Percentiles rank a stretch among this genome's conserved stretches.
Evolutionary conservation across 441 rosid genomes (phyloP).

Genomic region (Bruguiera hainesii): DNA sequence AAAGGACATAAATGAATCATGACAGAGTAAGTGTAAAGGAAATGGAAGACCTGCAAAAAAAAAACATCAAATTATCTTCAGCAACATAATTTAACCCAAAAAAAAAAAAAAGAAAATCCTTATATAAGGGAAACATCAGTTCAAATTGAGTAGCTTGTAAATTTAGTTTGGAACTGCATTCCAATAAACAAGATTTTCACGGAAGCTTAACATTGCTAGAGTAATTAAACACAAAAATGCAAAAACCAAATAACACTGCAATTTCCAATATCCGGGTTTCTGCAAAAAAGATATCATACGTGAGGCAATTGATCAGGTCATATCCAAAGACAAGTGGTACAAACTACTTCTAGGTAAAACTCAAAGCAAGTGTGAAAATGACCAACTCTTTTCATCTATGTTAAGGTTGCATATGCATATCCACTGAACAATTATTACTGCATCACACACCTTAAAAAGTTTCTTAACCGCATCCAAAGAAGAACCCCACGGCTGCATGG

Average conservation of each 20-base stretch:
- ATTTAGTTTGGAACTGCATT: background rate
- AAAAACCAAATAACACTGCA: background rate
- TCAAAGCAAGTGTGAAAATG: background rate
- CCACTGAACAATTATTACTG: conserved; percentile 8
- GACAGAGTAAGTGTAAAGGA: conserved; percentile 76
- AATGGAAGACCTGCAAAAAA: conserved; percentile 78
- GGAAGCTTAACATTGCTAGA: background rate
- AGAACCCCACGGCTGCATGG: conserved; percentile 77
- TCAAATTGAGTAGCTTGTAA: background rate
- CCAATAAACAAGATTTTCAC: background rate
- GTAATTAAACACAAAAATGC: background rate
- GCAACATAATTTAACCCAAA: conserved; percentile 16
- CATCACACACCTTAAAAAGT: conserved; percentile 69
- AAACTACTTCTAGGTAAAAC: background rate
- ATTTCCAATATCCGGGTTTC: background rate
- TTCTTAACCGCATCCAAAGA: conserved; percentile 76
- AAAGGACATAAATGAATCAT: conserved; percentile 59
- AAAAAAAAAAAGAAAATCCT: background rate
- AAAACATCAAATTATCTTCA: conserved; percentile 22
- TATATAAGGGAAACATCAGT: background rate
- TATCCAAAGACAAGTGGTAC: background rate
- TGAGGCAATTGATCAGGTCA: background rate
- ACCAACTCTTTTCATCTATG: conserved; percentile 5
- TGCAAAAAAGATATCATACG: background rate
- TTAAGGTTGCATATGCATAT: conserved; percentile 3